Percentiles rank a stretch among this genome's conserved stretches.
These are phyloP conservation scores for Rhizopogon vesiculosus DNA, from an alignment of 768 basidiomycete genomes.

Conservation along the genomic window DNA sequence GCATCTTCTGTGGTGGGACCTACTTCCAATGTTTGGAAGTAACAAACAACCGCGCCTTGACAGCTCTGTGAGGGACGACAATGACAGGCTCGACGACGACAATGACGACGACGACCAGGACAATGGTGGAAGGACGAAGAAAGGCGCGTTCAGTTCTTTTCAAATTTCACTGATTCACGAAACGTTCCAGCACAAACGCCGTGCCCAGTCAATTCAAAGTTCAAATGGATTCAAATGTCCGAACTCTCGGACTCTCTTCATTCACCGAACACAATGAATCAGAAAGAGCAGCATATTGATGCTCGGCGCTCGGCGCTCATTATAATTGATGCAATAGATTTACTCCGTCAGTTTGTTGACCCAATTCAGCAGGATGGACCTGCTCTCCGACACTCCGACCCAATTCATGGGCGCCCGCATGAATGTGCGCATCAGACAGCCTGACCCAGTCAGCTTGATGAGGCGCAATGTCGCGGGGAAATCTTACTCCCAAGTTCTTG, in stretches of 20 bases:
- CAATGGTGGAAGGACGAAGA: constrained; percentile 5
- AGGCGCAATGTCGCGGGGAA: too few species aligned
- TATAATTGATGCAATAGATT: too few species aligned
- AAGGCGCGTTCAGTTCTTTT: neutral
- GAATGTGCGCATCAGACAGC: too few species aligned
- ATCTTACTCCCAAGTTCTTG: too few species aligned
- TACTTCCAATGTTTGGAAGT: constrained; percentile 20
- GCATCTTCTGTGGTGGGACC: constrained; percentile 23
- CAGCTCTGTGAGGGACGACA: constrained; percentile 6
- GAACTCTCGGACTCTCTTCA: neutral
- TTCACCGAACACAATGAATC: neutral
- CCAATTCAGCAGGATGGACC: neutral
- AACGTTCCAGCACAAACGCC: neutral
- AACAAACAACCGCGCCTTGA: constrained; percentile 25
- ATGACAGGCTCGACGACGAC: constrained; percentile 4
- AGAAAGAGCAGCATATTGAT: too few species aligned
- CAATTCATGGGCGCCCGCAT: neutral
- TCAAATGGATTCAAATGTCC: neutral
- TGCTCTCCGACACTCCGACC: neutral
- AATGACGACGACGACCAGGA: constrained; percentile 2
- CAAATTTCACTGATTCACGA: neutral
- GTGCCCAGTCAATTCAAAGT: too few species aligned
- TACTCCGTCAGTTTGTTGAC: neutral
- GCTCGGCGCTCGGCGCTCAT: too few species aligned
- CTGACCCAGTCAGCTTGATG: too few species aligned